Evolutionary conservation across 768 basidiomycete genomes (phyloP).

Genomic region (Agaricus subrufescens): DNA sequence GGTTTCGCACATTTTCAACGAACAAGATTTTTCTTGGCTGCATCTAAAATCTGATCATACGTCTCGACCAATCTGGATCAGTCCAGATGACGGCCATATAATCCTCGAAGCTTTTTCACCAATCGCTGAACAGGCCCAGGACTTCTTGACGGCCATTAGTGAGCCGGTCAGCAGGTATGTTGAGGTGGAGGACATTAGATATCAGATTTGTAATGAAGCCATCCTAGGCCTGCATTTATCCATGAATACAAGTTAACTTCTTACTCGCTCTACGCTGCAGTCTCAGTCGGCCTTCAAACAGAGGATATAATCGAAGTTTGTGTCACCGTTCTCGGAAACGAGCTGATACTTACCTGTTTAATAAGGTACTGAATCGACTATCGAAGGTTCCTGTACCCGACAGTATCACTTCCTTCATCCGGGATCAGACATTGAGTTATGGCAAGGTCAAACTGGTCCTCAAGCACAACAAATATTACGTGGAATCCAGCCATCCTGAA

Average conservation of each 20-base stretch:
- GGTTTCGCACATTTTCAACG: conserved; percentile 78
- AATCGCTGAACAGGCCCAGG: conserved; percentile 96
- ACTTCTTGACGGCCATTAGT: conserved; percentile 95
- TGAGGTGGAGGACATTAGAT: conserved; percentile 10
- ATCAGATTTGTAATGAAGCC: conserved; percentile 14
- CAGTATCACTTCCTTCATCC: conserved; percentile 79
- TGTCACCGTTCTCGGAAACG: conserved; percentile 22
- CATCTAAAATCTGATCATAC: conserved; percentile 88
- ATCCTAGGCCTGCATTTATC: conserved; percentile 85
- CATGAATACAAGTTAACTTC: conserved; percentile 99
- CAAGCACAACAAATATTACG: conserved; percentile 96
- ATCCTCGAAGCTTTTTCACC: conserved; percentile 98
- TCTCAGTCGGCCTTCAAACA: conserved; percentile 96
- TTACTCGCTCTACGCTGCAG: conserved; percentile 97
- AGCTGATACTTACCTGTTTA: conserved; percentile 21
- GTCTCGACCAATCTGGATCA: conserved; percentile 94
- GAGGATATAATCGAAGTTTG: conserved; percentile 97
- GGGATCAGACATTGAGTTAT: conserved; percentile 91
- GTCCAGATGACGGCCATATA: conserved; percentile 86
- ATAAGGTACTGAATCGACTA: conserved; percentile 70
- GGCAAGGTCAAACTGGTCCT: conserved; percentile 98
- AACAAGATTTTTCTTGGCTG: conserved; percentile 83
- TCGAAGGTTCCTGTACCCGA: conserved; percentile 94
- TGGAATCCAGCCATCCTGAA: conserved; percentile 94
- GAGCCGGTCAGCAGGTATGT: conserved; percentile 97